Percentiles rank a stretch among this genome's conserved stretches.
phyloP scores from a whole-genome alignment of 2,329 filamentous ascomycete species.

The Kalaharituber pfeilii region DNA sequence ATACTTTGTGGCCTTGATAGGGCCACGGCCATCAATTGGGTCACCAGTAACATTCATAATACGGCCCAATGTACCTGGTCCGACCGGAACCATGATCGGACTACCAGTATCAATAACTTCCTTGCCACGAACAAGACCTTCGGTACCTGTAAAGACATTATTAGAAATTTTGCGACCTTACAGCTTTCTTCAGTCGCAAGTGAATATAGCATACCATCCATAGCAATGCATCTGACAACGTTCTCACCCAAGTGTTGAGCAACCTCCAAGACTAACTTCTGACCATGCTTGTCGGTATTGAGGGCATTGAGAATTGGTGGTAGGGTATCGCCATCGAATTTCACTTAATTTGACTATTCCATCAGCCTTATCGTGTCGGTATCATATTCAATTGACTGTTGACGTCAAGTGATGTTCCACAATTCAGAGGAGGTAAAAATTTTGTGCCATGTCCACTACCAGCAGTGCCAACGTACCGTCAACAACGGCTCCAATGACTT shows the following conservation, averaged over 20 bases:
- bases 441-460: constrained; percentile 11
- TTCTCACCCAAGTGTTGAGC: constrained; percentile 99
- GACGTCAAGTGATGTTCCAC: background rate
- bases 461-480: constrained; percentile 53
- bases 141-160: constrained; percentile 51
- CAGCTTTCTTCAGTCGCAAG: no score
- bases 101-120: constrained; percentile 73
- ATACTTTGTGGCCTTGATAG: constrained; percentile 81
- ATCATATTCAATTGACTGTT: background rate
- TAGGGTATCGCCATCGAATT: constrained; percentile 88
- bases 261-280: constrained; percentile 94
- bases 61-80: constrained; percentile 80
- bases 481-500: constrained; percentile 97
- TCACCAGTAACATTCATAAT: constrained; percentile 99
- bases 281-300: constrained; percentile 72
- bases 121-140: constrained; percentile 93
- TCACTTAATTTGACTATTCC: constrained; percentile 28
- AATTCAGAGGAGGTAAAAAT: constrained; percentile 8
- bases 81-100: constrained; percentile 94
- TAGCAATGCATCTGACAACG: constrained; percentile 98
- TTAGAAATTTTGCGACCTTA: constrained; percentile 4
- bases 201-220: constrained; percentile 85
- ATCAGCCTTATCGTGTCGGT: background rate
- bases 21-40: constrained; percentile 97
- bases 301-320: constrained; percentile 96